Evolutionary conservation across 495 filamentous ascomycete genomes (phyloP).

Genomic region (Zalerion maritima): DNA sequence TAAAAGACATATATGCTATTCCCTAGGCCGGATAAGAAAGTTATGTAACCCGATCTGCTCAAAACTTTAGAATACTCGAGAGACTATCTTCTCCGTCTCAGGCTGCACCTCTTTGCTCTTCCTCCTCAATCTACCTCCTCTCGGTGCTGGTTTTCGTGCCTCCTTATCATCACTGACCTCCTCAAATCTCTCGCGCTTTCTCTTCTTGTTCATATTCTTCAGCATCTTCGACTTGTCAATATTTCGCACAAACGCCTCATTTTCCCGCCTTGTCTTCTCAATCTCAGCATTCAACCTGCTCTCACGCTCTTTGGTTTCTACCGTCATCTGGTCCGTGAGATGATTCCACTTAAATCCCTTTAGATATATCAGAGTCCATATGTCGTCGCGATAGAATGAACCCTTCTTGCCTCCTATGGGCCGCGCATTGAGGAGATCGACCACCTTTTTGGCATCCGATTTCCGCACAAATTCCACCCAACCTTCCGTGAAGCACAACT

Average conservation of each 20-base stretch:
- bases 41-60: too few species aligned
- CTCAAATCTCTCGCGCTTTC: background rate
- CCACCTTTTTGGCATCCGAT: slow-evolving; percentile 60
- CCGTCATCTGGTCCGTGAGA: slow-evolving; percentile 52
- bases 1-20: too few species aligned
- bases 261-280: slow-evolving; percentile 60
- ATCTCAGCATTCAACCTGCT: slow-evolving; percentile 71
- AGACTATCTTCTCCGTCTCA: too few species aligned
- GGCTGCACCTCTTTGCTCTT: too few species aligned
- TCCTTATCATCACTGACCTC: background rate
- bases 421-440: slow-evolving; percentile 71
- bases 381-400: slow-evolving; percentile 79
- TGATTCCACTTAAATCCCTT: slow-evolving; percentile 71
- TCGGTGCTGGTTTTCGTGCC: too few species aligned
- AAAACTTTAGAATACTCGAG: too few species aligned
- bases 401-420: slow-evolving; percentile 81
- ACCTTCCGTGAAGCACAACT: slow-evolving; percentile 73
- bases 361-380: slow-evolving; percentile 69
- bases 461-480: slow-evolving; percentile 85
- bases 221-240: slow-evolving; percentile 62
- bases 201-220: slow-evolving; percentile 55
- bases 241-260: slow-evolving; percentile 67
- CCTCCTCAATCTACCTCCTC: too few species aligned
- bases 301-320: slow-evolving; percentile 72
- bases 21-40: too few species aligned